phyloP scores from a whole-genome alignment of 208 protist species.

The Leishmania aethiopica region DNA sequence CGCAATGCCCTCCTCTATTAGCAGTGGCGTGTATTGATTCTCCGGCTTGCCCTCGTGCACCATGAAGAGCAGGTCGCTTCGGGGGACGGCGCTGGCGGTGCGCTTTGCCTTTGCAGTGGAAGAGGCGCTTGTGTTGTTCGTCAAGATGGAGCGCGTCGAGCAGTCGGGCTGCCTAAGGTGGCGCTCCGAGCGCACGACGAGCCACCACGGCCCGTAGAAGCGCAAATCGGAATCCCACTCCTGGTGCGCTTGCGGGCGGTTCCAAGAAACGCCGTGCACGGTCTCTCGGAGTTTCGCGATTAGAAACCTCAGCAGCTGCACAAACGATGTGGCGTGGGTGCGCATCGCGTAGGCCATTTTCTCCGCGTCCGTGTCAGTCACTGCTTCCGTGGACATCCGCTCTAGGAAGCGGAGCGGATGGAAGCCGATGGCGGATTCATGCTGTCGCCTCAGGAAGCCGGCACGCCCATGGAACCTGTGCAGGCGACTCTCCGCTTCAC shows the following conservation, averaged over 20 bases:
- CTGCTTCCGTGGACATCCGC: slow-evolving; percentile 30
- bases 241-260: slow-evolving; percentile 24
- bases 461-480: background rate
- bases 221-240: slow-evolving; percentile 73
- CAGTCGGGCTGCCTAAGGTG: background rate
- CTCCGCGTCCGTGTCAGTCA: slow-evolving; percentile 59
- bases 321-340: slow-evolving; percentile 20
- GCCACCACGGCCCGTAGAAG: slow-evolving; percentile 73
- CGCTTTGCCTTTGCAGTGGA: background rate
- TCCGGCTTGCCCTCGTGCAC: slow-evolving; percentile 23
- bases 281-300: slow-evolving; percentile 12
- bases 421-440: background rate
- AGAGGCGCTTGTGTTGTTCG: background rate
- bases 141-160: background rate
- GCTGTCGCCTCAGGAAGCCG: slow-evolving; percentile 16
- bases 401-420: slow-evolving; percentile 37
- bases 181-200: slow-evolving; percentile 46
- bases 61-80: background rate
- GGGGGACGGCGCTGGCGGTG: no score
- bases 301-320: slow-evolving; percentile 9
- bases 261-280: slow-evolving; percentile 35
- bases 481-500: background rate
- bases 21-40: slow-evolving; percentile 45
- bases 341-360: slow-evolving; percentile 47
- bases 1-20: slow-evolving; percentile 23